Base-by-base conservation (phyloP, 2,329 filamentous ascomycete species). In the Hysterium pulicare region DNA sequence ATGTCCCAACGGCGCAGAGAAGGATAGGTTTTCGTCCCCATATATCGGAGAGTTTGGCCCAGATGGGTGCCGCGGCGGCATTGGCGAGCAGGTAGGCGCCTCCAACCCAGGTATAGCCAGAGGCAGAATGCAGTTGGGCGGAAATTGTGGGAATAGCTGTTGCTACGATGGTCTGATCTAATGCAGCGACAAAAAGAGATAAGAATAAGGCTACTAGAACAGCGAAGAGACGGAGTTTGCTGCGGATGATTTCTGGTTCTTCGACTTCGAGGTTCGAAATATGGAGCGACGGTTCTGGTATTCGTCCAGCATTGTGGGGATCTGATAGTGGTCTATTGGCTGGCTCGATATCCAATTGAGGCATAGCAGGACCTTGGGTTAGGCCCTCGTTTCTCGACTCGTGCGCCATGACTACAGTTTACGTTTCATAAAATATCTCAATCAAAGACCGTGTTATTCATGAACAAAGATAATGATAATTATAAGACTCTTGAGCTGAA, bases 61-160 rank as follows among this genome's bases (percentile, higher is more conserved):
- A 90, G n/a, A 84, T 77, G 0, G 85, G 84, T 0, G 78, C 79
- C 2, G 75, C 75, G 0, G 84, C 82, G 0, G 84, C 82, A 54
- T 81, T 81, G 13, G 82, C 83, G 9, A 90, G 77, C 3, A 89
- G 71, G 61, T 86, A 90, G 0, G 86, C 80, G 21, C 78, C 82
- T 1, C 86, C 86, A 46, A 91, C 85, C 87, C 86, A 90, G 11
- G 82, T 81, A 65, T 89, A 90, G 19, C 85, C 86, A 13, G 78
- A 71, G 3, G 79, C 79, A 5, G 84, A 86, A 33, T 81, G 58
- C 47, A 90, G 78, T 46, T 85, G 73, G 24, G 67, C 66, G 4
- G 79, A 74, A 49, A 87, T 86, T 11, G 80, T 81, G 0, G 84
- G 83, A 4, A 86, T 72, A 5, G 83, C 81, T 0, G 83, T 86